Conservation (phyloP, 495 filamentous ascomycete species). For the Recurvomyces mirabilis region DNA sequence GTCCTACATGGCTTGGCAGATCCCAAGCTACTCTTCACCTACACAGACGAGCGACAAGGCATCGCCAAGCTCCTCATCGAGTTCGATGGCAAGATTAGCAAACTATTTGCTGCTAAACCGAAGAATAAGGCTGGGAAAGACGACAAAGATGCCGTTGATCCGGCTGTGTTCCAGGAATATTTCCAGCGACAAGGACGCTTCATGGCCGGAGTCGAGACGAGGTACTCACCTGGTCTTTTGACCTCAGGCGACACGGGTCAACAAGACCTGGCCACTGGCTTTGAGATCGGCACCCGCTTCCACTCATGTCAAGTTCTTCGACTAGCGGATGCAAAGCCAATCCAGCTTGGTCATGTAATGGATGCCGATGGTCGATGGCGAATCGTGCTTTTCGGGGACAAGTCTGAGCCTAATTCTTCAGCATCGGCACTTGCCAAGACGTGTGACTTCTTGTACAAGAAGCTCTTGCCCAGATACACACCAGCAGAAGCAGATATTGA, state of each 20-base stretch:
- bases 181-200: constrained; percentile 52
- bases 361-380: constrained; percentile 48
- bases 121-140: constrained; percentile 6
- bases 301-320: constrained; percentile 45
- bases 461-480: constrained; percentile 15
- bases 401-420: constrained; percentile 7
- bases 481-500: constrained; percentile 16
- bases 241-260: constrained; percentile 9
- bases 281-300: constrained; percentile 48
- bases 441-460: constrained; percentile 9
- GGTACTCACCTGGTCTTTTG: constrained; percentile 32
- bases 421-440: constrained; percentile 5
- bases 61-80: constrained; percentile 62
- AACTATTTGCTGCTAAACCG: constrained; percentile 42
- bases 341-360: constrained; percentile 44
- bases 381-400: constrained; percentile 42
- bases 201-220: constrained; percentile 51
- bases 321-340: constrained; percentile 44
- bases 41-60: constrained; percentile 55
- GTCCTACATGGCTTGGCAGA: constrained; percentile 48
- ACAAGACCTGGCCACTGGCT: constrained; percentile 30
- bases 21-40: constrained; percentile 52
- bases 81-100: constrained; percentile 58
- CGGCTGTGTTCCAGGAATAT: constrained; percentile 39
- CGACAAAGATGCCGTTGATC: constrained; percentile 16